Base-by-base conservation (phyloP, 1,139 yeast genomes). In the Diutina mesorugosa region DNA sequence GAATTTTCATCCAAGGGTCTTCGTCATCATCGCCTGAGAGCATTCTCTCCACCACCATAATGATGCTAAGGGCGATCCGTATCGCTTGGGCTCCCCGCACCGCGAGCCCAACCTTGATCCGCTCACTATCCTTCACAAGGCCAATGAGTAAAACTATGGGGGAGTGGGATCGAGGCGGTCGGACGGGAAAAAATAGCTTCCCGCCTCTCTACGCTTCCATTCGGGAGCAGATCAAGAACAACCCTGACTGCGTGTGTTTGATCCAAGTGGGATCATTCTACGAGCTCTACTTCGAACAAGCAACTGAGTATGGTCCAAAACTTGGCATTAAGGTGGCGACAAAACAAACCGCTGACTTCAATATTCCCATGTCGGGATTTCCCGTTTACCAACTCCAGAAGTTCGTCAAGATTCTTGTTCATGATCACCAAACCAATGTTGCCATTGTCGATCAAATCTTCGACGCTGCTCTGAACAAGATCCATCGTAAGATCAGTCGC, bases 211-310 rank as follows among this genome's bases (percentile, higher is more conserved):
- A 50, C 29, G 41, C 32, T 38, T 38, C 53, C 9, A 71, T 73
- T 60, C 68, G 70, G 46, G 65, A 65, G 51, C 61, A 73, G 16
- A 74, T 75, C 21, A 73, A 73, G 54, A 61, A 67, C 45, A 45
- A 85, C 80, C 83, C 84, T 5, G 87, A 81, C 1, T 83, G 90
- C 59, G 90, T 91, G 1, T 87, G 93, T 10, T 69, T 93, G 51
- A 84, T 95, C 0, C 96, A 90, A 65, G 95, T 93, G n/a, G 71
- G 97, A 0, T 82, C 95, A 46, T 93, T 93, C 69, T 93, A 89
- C 65, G 98, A 90, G 64, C 70, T 91, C 7, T 91, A 91, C 66
- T 90, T 87, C 64, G 91, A 90, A 55, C 96, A 90, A 61, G 98
- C 98, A 0, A 81, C 81, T 30, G 76, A 75, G 47, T 85, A 78